Base-by-base conservation (phyloP, 2,329 filamentous ascomycete species). In the Fusarium coicis region DNA sequence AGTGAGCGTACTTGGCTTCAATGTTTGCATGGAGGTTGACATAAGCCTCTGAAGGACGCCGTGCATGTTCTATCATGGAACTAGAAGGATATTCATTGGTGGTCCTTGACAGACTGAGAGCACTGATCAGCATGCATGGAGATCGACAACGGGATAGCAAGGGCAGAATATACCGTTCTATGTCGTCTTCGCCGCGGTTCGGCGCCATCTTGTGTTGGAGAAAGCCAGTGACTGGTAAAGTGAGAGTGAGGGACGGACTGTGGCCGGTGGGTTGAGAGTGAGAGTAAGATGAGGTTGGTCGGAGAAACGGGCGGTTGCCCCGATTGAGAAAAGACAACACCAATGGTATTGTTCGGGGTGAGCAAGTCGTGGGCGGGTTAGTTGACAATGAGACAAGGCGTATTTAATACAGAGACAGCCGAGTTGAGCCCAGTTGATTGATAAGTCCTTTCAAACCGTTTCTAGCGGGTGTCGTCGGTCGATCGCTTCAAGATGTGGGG, bases 11-110 rank as follows among this genome's bases (percentile, higher is more conserved):
- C 85, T 82, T 85, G 63, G 85, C 85, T 67, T 86, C 84, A 39
- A 83, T 68, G 68, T 87, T 87, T 63, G 82, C 76, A 69, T 85
- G 85, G 44, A 87, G 81, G 61, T 86, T 84, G 50, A 85, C 77
- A 46, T 78, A 78, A n/a, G 79, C 77, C 36, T 80, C 76, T 32
- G 79, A 76, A 28, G 75, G 70, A 52, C 75, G 79, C 30, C 73
- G 78, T 28, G 81, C 83, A 65, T 82, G 81, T 72, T 86, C 83
- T 43, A 80, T 77, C 39, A 78, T 79, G 39, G 79, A 76, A 56
- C 79, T 78, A 23, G 75, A 72, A 40, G 79, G 77, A 46, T 78
- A 74, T 40, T 79, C 75, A 46, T 76, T 74, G 23, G 72, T 77
- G 61, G 66, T 72, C 54, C 75, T 80, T 63, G 74, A 66, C 57